Evolutionary conservation across 768 basidiomycete species (phyloP).

Genomic region (Boletus reticuloceps): DNA sequence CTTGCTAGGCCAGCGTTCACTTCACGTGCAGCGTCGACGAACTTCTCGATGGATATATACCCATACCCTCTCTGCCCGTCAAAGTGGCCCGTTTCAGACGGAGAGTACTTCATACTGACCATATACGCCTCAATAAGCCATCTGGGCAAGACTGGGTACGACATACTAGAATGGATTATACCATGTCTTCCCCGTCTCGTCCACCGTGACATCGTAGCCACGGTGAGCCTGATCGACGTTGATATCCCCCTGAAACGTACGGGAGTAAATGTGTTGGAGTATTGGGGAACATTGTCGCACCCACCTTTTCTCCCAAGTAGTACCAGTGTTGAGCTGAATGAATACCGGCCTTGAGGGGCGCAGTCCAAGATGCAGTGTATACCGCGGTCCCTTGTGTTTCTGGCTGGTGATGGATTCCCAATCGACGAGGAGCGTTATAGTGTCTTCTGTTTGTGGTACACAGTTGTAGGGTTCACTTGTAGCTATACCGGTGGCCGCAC

Average conservation of each 20-base stretch:
- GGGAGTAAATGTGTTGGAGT: neutral
- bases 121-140: slow-evolving; percentile 6
- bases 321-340: slow-evolving; percentile 93
- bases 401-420: slow-evolving; percentile 81
- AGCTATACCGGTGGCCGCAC: slow-evolving; percentile 88
- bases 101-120: slow-evolving; percentile 88
- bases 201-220: slow-evolving; percentile 87
- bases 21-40: slow-evolving; percentile 77
- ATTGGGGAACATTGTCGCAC: slow-evolving; percentile 2
- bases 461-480: slow-evolving; percentile 88
- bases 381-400: slow-evolving; percentile 79
- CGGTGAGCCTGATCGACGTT: slow-evolving; percentile 91
- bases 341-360: slow-evolving; percentile 84
- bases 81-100: slow-evolving; percentile 88
- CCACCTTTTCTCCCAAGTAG: slow-evolving; percentile 89
- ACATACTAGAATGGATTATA: slow-evolving; percentile 91
- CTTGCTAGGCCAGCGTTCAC: slow-evolving; percentile 70
- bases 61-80: slow-evolving; percentile 95
- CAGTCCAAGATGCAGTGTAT: slow-evolving; percentile 94
- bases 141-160: neutral
- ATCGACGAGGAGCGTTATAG: slow-evolving; percentile 91
- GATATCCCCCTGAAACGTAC: slow-evolving; percentile 71
- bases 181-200: slow-evolving; percentile 81
- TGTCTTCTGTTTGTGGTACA: slow-evolving; percentile 85
- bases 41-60: slow-evolving; percentile 89